Evolutionary conservation across 176 grass and related monocot genomes (phyloP), one percentile per base, ranked within the genome.

Genomic region (Rhynchospora pubera): DNA sequence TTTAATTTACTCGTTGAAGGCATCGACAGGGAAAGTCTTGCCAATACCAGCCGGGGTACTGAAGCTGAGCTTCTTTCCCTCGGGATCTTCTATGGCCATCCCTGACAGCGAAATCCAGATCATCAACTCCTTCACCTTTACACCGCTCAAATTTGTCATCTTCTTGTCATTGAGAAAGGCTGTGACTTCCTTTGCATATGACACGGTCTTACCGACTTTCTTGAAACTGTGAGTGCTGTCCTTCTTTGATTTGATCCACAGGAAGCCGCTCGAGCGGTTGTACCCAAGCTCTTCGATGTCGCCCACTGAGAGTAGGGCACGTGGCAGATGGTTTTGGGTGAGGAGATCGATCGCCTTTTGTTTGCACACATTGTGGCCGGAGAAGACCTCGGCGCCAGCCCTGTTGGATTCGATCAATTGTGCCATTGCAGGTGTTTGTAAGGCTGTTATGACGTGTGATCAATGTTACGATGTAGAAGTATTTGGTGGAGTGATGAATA

Each of bases 91-190:
- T 67, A 91, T 77, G 48, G 84, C 32, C 68, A 97, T 94, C 82
- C 93, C 91, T n/a, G 88, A 78, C 22, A 97, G 76, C 3, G 85
- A 87, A 14, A 97, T 19, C 94, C 91, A 97, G 12, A 97, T 1
- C 82, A 97, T 82, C 44, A 97, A 87, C 90, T 97, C 94, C 90
- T 91, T 97, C 69, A 86, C 89, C 88, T 97, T 97, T 62, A 97
- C 93, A 28, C 94, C 94, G n/a, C 86, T 92, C 4, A 97, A 48
- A 65, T 93, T 93, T 89, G 82, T 97, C 88, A 97, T 97, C 80
- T 87, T 87, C 10, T 70, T 85, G 69, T 92, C 91, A 79, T 94
- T 89, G n/a, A 89, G 90, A 32, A 85, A 92, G 62, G 83, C 91
- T 1, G 90, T 91, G 80, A 97, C 88, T 87, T 92, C 91, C 39